Evolutionary conservation across 208 protist genomes (phyloP).

Genomic region (Dictyostelium gargantuum): DNA sequence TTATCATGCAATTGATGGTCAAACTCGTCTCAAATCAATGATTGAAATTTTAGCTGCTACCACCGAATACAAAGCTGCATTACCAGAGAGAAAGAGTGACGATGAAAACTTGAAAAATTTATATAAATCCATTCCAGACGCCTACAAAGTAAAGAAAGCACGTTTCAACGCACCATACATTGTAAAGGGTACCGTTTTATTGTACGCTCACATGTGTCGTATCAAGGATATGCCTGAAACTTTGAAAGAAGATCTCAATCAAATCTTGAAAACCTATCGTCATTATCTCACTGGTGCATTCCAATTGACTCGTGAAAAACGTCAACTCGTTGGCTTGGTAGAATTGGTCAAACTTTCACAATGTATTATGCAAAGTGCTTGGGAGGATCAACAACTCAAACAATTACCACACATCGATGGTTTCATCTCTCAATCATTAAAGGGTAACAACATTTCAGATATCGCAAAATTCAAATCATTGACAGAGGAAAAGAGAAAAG

Average conservation of each 20-base stretch:
- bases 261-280: not conserved
- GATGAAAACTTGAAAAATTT: constrained; percentile 33
- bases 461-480: not conserved
- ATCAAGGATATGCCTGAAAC: not conserved
- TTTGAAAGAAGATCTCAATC: not conserved
- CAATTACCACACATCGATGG: constrained; percentile 38
- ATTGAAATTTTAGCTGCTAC: constrained; percentile 45
- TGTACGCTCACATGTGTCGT: constrained; percentile 33
- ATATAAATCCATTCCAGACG: not conserved
- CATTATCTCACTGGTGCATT: constrained; percentile 1
- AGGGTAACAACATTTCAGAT: not conserved
- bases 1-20: constrained; percentile 17
- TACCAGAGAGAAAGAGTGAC: constrained; percentile 27
- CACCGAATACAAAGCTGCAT: not conserved
- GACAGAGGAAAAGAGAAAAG: not conserved
- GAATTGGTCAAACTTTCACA: constrained; percentile 14
- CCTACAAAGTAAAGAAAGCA: constrained; percentile 34
- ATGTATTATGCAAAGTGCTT: constrained; percentile 35
- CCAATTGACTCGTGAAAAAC: not conserved
- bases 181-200: constrained; percentile 16
- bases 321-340: not conserved
- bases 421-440: not conserved
- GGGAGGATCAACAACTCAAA: constrained; percentile 49
- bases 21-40: not conserved
- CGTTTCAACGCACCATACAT: not conserved